Conservation (phyloP, 2,329 filamentous ascomycete species). For the Albifimbria verrucaria region DNA sequence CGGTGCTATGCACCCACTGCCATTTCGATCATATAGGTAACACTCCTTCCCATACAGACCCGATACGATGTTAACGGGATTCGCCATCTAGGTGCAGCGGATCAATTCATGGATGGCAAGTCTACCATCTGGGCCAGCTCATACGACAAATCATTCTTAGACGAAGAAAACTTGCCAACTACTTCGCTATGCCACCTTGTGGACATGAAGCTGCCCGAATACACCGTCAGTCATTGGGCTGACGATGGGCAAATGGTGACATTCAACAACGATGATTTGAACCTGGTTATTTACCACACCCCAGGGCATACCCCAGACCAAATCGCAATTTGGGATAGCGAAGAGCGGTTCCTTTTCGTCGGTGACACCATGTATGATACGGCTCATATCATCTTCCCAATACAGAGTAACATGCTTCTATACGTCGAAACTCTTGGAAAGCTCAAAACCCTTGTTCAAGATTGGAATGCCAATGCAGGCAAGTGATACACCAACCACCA, state of each 20-base stretch:
- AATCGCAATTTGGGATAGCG: constrained; percentile 40
- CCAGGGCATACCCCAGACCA: constrained; percentile 45
- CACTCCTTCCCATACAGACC: background rate
- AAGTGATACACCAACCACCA: background rate
- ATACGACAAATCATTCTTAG: constrained; percentile 34
- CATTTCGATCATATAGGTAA: constrained; percentile 40
- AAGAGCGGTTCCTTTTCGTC: constrained; percentile 40
- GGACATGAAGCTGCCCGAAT: constrained; percentile 32
- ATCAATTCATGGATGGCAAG: constrained; percentile 24
- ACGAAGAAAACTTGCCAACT: constrained; percentile 28
- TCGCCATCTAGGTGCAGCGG: constrained; percentile 28
- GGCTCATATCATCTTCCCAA: constrained; percentile 16
- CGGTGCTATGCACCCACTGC: constrained; percentile 43
- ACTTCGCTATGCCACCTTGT: constrained; percentile 38
- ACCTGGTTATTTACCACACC: constrained; percentile 39
- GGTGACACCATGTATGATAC: constrained; percentile 43
- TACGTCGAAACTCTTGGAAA: constrained; percentile 13
- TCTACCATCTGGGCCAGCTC: constrained; percentile 27
- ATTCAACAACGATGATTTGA: constrained; percentile 19
- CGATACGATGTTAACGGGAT: background rate
- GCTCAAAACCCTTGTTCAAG: constrained; percentile 7
- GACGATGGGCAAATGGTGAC: constrained; percentile 29
- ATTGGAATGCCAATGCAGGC: constrained; percentile 8
- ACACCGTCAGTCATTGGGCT: constrained; percentile 38
- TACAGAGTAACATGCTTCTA: constrained; percentile 9